Percentiles rank a stretch among this genome's conserved stretches.
Conservation (phyloP, 768 basidiomycete genomes). For the Amanita rubescens region DNA sequence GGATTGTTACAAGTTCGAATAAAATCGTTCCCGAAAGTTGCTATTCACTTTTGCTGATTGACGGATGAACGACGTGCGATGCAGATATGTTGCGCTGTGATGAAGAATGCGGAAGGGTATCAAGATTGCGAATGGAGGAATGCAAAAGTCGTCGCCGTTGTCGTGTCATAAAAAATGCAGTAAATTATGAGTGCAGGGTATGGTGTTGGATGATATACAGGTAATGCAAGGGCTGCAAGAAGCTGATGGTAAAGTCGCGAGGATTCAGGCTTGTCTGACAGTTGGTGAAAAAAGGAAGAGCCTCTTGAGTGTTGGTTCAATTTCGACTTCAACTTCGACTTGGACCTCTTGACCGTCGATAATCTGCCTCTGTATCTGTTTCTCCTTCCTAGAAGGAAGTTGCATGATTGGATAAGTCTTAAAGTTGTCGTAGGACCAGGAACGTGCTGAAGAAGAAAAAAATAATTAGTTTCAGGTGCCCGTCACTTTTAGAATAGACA, state of each 20-base stretch:
- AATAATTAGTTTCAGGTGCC: too few relatives aligned
- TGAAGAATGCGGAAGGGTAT: conserved; percentile 5
- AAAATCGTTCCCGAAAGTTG: conserved; percentile 1
- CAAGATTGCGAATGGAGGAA: conserved; percentile 2
- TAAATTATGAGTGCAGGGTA: conserved; percentile 7
- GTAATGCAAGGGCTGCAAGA: conserved; percentile 2
- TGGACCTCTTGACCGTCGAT: conserved; percentile 44
- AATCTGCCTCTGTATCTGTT: conserved; percentile 42
- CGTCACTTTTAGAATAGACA: too few relatives aligned
- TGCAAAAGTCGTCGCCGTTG: conserved; percentile 2
- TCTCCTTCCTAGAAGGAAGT: conserved; percentile 49
- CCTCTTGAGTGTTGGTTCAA: conserved; percentile 48
- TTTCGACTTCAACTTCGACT: conserved; percentile 54
- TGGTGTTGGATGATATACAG: conserved; percentile 2
- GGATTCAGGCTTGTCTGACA: neutral
- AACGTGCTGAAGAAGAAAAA: conserved; percentile 36
- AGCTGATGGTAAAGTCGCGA: neutral
- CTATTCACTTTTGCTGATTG: conserved; percentile 6
- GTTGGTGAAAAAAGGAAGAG: conserved; percentile 60
- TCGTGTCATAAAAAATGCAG: conserved; percentile 6
- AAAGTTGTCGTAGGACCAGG: conserved; percentile 73
- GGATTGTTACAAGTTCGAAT: conserved; percentile 7
- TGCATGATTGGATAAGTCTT: conserved; percentile 61
- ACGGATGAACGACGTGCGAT: neutral
- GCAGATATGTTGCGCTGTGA: conserved; percentile 5